Conservation (phyloP, 2,329 filamentous ascomycete species). For the Trichoderma brevicompactum region DNA sequence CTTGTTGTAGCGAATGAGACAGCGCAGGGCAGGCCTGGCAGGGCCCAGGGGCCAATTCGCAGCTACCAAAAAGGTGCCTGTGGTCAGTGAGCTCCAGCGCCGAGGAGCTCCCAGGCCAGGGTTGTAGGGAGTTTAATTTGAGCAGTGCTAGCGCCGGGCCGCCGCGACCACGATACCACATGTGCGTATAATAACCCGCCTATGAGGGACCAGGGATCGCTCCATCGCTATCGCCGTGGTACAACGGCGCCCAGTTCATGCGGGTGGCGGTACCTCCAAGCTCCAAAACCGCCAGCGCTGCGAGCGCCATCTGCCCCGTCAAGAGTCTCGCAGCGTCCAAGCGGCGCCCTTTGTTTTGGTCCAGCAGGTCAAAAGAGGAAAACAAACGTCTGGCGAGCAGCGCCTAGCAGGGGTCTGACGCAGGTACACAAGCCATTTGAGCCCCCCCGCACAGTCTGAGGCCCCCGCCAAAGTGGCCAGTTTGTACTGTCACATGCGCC, state of each 20-base stretch:
- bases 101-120: constrained; percentile 18
- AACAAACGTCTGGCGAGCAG: constrained; percentile 15
- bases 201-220: not conserved
- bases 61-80: constrained; percentile 5
- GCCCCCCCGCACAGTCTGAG: constrained; percentile 19
- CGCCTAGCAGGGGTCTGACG: constrained; percentile 27
- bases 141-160: constrained; percentile 26
- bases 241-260: not conserved
- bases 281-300: not conserved
- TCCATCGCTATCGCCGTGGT: constrained; percentile 1
- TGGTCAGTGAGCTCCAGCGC: constrained; percentile 13
- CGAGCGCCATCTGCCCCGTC: not conserved
- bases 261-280: not conserved
- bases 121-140: constrained; percentile 27
- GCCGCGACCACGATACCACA: not conserved
- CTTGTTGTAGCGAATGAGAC: constrained; percentile 32
- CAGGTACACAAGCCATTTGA: constrained; percentile 21
- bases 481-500: not conserved
- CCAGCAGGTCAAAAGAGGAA: constrained; percentile 11
- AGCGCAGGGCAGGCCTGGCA: constrained; percentile 23
- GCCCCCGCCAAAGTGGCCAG: not conserved
- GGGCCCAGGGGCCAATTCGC: constrained; percentile 6
- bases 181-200: not conserved
- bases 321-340: not conserved
- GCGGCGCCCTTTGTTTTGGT: constrained; percentile 3